Evolutionary conservation across 768 basidiomycete genomes (phyloP).

Genomic region (Leccinum fibrillosum): DNA sequence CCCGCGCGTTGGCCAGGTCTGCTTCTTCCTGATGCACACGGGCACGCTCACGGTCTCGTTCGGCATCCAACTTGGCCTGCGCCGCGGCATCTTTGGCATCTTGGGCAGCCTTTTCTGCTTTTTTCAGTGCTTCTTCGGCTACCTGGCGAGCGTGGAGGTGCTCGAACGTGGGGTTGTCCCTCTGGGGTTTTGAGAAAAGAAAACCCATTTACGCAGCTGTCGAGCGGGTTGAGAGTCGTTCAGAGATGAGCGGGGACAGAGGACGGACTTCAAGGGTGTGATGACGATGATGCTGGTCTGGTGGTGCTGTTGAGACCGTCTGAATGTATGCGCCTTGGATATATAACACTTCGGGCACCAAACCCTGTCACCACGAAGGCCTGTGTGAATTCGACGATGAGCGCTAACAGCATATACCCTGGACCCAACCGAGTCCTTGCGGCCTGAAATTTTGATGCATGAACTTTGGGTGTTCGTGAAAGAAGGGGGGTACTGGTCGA

Average conservation of each 20-base stretch:
- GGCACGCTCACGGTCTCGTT: not conserved
- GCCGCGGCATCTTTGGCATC: not conserved
- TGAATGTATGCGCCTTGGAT: not conserved
- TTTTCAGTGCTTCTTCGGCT: not conserved
- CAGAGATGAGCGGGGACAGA: not conserved
- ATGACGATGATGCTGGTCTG: not conserved
- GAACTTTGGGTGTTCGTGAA: not conserved
- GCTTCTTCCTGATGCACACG: not conserved
- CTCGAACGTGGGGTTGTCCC: not conserved
- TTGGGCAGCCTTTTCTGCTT: not conserved
- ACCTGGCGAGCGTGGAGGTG: not conserved
- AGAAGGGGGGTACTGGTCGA: not conserved
- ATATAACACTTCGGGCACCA: not conserved
- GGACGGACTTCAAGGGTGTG: not conserved
- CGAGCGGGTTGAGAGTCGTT: not conserved
- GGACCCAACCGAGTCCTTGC: not conserved
- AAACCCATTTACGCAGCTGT: constrained; percentile 8
- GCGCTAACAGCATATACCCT: not conserved
- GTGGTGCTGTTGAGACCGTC: not conserved
- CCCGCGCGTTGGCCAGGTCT: not conserved
- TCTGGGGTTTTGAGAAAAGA: not conserved
- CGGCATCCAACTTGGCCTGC: not conserved
- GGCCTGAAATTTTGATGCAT: not conserved
- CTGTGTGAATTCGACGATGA: not conserved
- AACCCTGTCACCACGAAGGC: not conserved